phyloP scores from a whole-genome alignment of 1,284 basidiomycete species.

The Malassezia obtusa region DNA sequence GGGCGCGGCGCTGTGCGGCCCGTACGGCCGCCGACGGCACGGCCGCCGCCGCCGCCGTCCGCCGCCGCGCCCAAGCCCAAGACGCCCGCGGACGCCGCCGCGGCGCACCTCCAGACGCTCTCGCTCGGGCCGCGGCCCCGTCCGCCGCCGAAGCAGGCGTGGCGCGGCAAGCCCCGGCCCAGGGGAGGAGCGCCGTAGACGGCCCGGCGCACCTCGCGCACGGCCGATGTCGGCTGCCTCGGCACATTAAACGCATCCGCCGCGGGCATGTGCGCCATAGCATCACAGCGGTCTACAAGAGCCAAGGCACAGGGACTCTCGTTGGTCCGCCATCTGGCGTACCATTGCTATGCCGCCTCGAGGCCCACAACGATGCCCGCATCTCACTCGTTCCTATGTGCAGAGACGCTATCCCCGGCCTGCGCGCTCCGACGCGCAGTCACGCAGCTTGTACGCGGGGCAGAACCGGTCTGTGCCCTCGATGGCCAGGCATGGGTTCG shows the following conservation, averaged over 20 bases:
- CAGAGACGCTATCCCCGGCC: constrained; percentile 8
- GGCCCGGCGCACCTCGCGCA: too few species aligned
- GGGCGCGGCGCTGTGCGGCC: neutral
- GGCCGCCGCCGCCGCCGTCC: neutral
- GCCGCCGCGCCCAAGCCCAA: neutral
- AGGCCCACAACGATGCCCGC: too few species aligned
- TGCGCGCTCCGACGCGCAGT: constrained; percentile 64
- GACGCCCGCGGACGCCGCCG: neutral
- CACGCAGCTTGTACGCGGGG: constrained; percentile 69
- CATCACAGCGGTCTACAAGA: too few species aligned
- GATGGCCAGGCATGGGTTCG: constrained; percentile 66
- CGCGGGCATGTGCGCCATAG: too few species aligned
- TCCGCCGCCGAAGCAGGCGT: neutral
- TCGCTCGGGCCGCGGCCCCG: neutral
- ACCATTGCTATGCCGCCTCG: too few species aligned
- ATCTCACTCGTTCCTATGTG: too few species aligned
- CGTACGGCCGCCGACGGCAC: neutral
- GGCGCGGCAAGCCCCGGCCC: neutral
- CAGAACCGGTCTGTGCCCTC: constrained; percentile 49
- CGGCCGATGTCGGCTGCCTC: too few species aligned
- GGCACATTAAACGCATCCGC: too few species aligned
- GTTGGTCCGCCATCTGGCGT: too few species aligned
- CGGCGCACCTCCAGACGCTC: constrained; percentile 9
- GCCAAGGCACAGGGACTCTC: too few species aligned
- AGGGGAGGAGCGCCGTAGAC: too few species aligned